A percentile compares a stretch with the other conserved stretches of the same genome.
Evolutionary conservation across 768 basidiomycete genomes (phyloP).

Genomic region (Boletus patriciae): DNA sequence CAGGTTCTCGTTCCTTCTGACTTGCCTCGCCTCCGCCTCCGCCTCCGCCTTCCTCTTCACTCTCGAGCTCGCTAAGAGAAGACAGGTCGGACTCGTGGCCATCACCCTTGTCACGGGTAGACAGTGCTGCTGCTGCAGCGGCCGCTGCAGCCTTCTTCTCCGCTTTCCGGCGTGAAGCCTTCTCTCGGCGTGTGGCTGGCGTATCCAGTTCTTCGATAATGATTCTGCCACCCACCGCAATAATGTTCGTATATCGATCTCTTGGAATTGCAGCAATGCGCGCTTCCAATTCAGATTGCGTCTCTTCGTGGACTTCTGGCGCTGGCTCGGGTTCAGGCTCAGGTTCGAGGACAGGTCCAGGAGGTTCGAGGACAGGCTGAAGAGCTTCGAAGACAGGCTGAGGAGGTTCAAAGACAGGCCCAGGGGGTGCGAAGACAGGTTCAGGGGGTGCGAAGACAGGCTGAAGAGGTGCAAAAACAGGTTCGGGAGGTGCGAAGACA

Average conservation of each 20-base stretch:
- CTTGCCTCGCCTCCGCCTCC: constrained; percentile 5
- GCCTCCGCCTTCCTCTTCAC: constrained; percentile 29
- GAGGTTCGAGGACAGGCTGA: not conserved
- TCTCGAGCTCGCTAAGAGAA: constrained; percentile 45
- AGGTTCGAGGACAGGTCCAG: not conserved
- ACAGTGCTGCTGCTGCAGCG: constrained; percentile 14
- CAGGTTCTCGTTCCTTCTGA: constrained; percentile 9
- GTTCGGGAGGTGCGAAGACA: not conserved
- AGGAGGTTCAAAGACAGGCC: not conserved
- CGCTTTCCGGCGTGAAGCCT: constrained; percentile 48
- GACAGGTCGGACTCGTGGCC: constrained; percentile 45
- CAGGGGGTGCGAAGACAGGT: not conserved
- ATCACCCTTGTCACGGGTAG: constrained; percentile 9
- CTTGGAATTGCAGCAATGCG: constrained; percentile 29
- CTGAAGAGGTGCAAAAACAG: not conserved
- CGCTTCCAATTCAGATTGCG: constrained; percentile 23
- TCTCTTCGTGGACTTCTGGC: constrained; percentile 2
- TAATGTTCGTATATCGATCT: constrained; percentile 32
- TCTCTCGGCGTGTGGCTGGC: constrained; percentile 63
- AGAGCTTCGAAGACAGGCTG: not conserved
- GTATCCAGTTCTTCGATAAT: constrained; percentile 75
- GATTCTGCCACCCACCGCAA: constrained; percentile 46
- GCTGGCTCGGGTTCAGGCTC: not conserved
- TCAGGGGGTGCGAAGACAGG: not conserved
- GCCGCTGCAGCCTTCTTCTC: constrained; percentile 30